These are phyloP conservation scores for Kuraishia hungarica DNA, from an alignment of 805 yeast genomes.

Conservation along the genomic window DNA sequence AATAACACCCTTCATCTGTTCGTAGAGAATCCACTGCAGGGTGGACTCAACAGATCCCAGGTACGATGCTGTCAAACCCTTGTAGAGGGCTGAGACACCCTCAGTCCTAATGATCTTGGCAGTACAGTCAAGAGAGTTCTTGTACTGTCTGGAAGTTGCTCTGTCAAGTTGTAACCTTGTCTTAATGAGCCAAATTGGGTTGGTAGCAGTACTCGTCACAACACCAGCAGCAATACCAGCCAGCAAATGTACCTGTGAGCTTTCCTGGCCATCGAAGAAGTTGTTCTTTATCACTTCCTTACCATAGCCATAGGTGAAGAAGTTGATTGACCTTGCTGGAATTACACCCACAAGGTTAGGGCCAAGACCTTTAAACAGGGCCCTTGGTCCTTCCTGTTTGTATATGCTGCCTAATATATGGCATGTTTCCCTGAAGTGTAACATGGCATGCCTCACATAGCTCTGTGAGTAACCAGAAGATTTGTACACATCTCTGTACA, in stretches of 20 bases:
- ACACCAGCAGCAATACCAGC: constrained; percentile 91
- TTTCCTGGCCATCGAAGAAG: constrained; percentile 69
- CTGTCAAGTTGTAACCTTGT: constrained; percentile 91
- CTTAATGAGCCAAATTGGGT: constrained; percentile 96
- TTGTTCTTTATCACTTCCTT: constrained; percentile 63
- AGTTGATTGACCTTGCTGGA: constrained; percentile 95
- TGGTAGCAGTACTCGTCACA: constrained; percentile 91
- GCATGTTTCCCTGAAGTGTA: constrained; percentile 78
- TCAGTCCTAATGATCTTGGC: constrained; percentile 61
- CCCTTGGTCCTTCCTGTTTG: constrained; percentile 69
- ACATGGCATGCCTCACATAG: constrained; percentile 29
- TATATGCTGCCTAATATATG: constrained; percentile 63
- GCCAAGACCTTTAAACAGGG: constrained; percentile 90
- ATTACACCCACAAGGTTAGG: constrained; percentile 96
- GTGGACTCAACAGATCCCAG: constrained; percentile 91
- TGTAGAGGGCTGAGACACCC: constrained; percentile 74
- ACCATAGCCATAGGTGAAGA: constrained; percentile 93
- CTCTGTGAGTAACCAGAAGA: constrained; percentile 25
- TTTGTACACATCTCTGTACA: constrained; percentile 50
- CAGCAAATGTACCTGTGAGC: constrained; percentile 74
- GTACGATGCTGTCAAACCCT: constrained; percentile 91
- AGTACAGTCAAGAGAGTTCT: constrained; percentile 80
- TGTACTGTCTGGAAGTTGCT: constrained; percentile 52
- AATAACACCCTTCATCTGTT: constrained; percentile 79
- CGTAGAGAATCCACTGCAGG: constrained; percentile 93